Evolutionary conservation across 495 filamentous ascomycete genomes (phyloP), one percentile per base, ranked within the genome.

Genomic region (Wilcoxina mikolae): DNA sequence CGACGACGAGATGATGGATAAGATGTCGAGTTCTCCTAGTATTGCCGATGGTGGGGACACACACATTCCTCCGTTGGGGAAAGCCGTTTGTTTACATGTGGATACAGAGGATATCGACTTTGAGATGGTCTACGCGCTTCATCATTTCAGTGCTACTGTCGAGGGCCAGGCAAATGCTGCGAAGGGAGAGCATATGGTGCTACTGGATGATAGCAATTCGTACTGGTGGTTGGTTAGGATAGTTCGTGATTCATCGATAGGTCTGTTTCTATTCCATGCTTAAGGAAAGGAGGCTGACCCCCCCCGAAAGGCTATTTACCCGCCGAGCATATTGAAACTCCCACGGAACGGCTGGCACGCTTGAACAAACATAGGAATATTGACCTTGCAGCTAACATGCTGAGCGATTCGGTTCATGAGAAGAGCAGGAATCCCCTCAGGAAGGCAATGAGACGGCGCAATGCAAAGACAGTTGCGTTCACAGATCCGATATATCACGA

Each of bases 141-240:
- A 95, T 68, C 96, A 88, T 24, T 99, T 99, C 65, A 85, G 91
- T 51, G 91, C 91, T 29, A 96, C 90, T 0, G 91, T 96, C 49
- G 93, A 99, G 70, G 91, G 91, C 4, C 91, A 99, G 69, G 91
- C 91, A 54, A 96, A 96, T 73, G 91, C 91, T 44, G 87, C 85
- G 9, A 99, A 99, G 72, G 91, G 91, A 28, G 91, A 99, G 64
- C 95, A 89, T 15, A 99, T 99, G 91, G 88, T 95, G n/a, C 78
- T 99, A 38, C 77, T 99, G n/a, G 91, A 96, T 67, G 91, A 99
- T 62, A 95, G 87, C 67, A 99, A 99, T 72, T 95, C 88, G 68
- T 99, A 99, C 67, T 99, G 91, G 91, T 99, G 91, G 91, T 78
- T 99, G 35, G 91, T 99, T 12, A 77, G 90, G 50, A 86, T 99